Conservation (phyloP, 179 eudicot species). For the Vitellaria paradoxa region DNA sequence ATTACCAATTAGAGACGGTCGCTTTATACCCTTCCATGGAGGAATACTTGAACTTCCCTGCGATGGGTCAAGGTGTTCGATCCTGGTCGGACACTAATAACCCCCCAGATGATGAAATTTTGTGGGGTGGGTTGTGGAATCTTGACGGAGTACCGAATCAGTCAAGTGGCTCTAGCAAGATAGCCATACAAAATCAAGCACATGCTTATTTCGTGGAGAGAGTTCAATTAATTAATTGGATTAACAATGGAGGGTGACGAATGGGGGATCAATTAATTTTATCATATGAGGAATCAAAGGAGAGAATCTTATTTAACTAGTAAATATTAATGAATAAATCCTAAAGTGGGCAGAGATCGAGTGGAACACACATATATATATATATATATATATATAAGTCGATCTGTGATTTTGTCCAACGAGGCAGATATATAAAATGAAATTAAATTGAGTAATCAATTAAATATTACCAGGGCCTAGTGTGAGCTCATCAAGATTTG, state of each 20-base stretch:
- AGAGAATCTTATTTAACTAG: too few species aligned
- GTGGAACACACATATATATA: too few species aligned
- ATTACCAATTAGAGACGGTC: background rate
- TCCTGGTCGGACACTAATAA: slow-evolving; percentile 19
- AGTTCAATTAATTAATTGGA: background rate
- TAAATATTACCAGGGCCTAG: too few species aligned
- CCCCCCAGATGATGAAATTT: slow-evolving; percentile 17
- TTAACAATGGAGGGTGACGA: background rate
- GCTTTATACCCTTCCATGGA: slow-evolving; percentile 4
- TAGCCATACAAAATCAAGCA: background rate
- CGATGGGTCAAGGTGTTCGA: slow-evolving; percentile 22
- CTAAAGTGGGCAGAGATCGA: too few species aligned
- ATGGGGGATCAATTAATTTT: too few species aligned
- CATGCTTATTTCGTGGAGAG: background rate
- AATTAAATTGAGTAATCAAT: too few species aligned
- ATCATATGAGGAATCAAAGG: too few species aligned
- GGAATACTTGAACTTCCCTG: slow-evolving; percentile 19
- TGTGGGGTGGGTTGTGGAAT: slow-evolving; percentile 45
- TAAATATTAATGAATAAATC: too few species aligned
- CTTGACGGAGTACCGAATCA: background rate
- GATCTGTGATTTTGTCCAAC: too few species aligned
- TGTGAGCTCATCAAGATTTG: too few species aligned
- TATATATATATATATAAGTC: too few species aligned
- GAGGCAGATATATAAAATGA: too few species aligned
- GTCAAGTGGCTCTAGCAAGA: background rate